These are phyloP conservation scores for Barnettozyma sp. DNA, from an alignment of 805 yeast genomes.

Conservation along the genomic window DNA sequence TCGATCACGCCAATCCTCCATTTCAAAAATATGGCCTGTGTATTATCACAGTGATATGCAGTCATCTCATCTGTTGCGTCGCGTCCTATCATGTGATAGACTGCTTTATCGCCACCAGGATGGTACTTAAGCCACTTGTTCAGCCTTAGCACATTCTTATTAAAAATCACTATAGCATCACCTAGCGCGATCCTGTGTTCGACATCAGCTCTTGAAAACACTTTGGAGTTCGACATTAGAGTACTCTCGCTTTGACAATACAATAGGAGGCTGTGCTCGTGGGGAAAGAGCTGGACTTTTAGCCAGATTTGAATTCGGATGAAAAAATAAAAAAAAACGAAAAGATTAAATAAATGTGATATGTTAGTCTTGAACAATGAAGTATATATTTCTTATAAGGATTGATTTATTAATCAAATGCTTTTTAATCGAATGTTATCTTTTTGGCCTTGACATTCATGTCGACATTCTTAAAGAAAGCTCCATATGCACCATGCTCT, in stretches of 20 bases:
- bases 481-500: slow-evolving; percentile 97
- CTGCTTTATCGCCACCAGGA: slow-evolving; percentile 88
- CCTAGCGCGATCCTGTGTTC: slow-evolving; percentile 60
- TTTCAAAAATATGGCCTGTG: slow-evolving; percentile 42
- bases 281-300: too few species aligned
- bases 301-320: too few species aligned
- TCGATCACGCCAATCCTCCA: slow-evolving; percentile 65
- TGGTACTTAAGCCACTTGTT: slow-evolving; percentile 67
- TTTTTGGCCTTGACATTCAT: slow-evolving; percentile 79
- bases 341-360: too few species aligned
- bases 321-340: too few species aligned
- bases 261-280: background rate
- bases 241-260: background rate
- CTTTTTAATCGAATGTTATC: slow-evolving; percentile 48
- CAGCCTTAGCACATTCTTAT: slow-evolving; percentile 52
- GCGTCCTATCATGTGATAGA: slow-evolving; percentile 77
- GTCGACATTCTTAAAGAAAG: slow-evolving; percentile 91
- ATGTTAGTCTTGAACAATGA: too few species aligned
- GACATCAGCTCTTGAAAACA: slow-evolving; percentile 39
- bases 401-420: too few species aligned
- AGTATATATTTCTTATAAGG: too few species aligned
- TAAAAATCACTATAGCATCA: slow-evolving; percentile 60
- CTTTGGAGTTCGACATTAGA: slow-evolving; percentile 15
- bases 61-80: slow-evolving; percentile 91
- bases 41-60: slow-evolving; percentile 66